Percentiles rank a stretch among this genome's conserved stretches.
phyloP scores from a whole-genome alignment of 495 filamentous ascomycete species.

The Penicillium robsamsonii region DNA sequence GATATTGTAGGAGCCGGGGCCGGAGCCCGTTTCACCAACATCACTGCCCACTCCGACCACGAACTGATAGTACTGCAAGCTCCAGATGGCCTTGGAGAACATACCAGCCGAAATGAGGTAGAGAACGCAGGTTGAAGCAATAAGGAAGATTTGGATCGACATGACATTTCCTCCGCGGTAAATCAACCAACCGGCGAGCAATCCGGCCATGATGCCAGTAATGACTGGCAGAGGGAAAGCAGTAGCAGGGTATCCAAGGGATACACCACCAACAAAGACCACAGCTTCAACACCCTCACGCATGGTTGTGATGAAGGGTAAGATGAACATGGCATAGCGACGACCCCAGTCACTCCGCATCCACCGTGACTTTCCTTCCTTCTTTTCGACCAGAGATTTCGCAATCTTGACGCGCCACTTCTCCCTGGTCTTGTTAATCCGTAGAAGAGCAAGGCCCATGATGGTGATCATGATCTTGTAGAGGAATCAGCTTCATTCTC shows the following conservation, averaged over 20 bases:
- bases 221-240: constrained; percentile 67
- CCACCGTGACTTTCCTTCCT: neutral
- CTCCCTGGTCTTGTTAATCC: constrained; percentile 73
- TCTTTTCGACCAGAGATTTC: constrained; percentile 29
- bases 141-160: constrained; percentile 66
- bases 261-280: constrained; percentile 72
- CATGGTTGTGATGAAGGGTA: constrained; percentile 74
- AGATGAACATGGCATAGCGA: constrained; percentile 71
- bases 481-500: neutral
- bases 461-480: constrained; percentile 57
- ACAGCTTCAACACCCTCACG: constrained; percentile 75
- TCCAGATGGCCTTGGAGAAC: constrained; percentile 68
- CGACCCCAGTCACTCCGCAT: constrained; percentile 6
- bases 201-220: constrained; percentile 59
- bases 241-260: constrained; percentile 63
- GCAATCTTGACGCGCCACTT: constrained; percentile 75
- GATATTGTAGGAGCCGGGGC: constrained; percentile 80
- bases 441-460: constrained; percentile 66
- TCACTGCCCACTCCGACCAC: constrained; percentile 62
- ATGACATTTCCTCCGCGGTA: constrained; percentile 63
- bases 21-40: constrained; percentile 63
- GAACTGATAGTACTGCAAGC: constrained; percentile 56
- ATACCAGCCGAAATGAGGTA: constrained; percentile 75
- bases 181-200: constrained; percentile 58
- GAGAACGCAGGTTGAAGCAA: constrained; percentile 69